Base-by-base conservation (phyloP, 257 asterid species). In the Craterostigma plantagineum region DNA sequence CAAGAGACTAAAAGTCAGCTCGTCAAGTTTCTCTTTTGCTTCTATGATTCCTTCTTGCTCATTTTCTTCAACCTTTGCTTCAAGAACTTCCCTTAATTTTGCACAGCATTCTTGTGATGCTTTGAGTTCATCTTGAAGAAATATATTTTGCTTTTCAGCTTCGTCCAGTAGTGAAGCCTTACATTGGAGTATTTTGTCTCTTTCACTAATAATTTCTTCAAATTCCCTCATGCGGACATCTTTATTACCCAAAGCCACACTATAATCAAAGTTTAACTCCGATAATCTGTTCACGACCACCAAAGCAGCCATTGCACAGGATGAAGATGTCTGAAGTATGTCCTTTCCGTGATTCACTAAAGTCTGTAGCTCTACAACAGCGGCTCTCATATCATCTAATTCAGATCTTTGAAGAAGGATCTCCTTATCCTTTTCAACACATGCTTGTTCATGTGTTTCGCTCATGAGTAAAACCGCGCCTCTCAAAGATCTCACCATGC, bases 401-500 rank as follows among this genome's bases (percentile, higher is more conserved):
- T 74, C 68, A 30, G 92, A 65, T 37, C 60, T 60, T 59, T 83
- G 60, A 50, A 46, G 50, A 40, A 48, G 33, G 51, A 72, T 69
- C 59, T 90, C 81, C 15, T 52, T 62, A 40, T 83, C 96, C 66
- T 73, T 84, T 51, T 77, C 69, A 23, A 55, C 51, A 70, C 92
- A 70, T 43, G 83, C 91, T 48, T 70, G 77, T 69, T 79, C 91
- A 59, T 90, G 96, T 1, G 69, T 68, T 62, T 83, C 96, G 13
- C 75, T 71, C 75, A 90, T 79, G 39, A 64, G 82, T 73, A 79
- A 57, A 42, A 69, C 85, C 6, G 96, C 99, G 60, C 92, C 96
- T 66, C 81, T 83, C 65, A 90, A 77, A 46, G 99, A 90, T 66
- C 82, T 79, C 62, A 90, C 66, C 99, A 83, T 83, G 65, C 68